These are phyloP conservation scores for Ceratocystis papillata DNA, from an alignment of 2,329 filamentous ascomycete genomes.

Conservation along the genomic window DNA sequence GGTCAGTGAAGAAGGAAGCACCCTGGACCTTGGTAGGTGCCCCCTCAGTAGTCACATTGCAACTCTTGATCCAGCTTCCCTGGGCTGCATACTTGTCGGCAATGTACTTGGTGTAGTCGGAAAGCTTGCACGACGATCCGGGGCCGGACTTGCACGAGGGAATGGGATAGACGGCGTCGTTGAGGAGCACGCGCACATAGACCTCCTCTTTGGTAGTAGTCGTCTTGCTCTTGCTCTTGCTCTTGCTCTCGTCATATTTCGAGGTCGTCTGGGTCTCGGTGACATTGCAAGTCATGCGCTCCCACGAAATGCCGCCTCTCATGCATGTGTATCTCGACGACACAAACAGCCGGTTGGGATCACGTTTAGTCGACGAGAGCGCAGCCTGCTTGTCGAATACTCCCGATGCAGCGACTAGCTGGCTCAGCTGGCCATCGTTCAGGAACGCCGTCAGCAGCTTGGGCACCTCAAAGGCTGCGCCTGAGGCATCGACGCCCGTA, in stretches of 20 bases:
- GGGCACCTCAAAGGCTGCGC: conserved; percentile 40
- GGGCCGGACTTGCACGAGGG: conserved; percentile 45
- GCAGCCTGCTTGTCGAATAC: conserved; percentile 47
- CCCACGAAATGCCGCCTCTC: conserved; percentile 55
- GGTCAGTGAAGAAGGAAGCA: conserved; percentile 41
- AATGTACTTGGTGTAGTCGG: conserved; percentile 38
- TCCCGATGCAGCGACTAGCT: conserved; percentile 49
- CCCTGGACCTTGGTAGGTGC: conserved; percentile 36
- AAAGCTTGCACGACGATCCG: conserved; percentile 42
- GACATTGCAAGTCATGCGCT: conserved; percentile 45
- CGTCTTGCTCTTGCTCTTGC: conserved; percentile 16
- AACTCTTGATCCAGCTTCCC: conserved; percentile 41
- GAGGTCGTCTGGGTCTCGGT: conserved; percentile 15
- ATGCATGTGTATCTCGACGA: conserved; percentile 49
- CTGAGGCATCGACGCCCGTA: conserved; percentile 38
- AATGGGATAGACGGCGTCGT: conserved; percentile 53
- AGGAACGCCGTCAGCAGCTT: conserved; percentile 51
- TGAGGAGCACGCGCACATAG: conserved; percentile 48
- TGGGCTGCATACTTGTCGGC: conserved; percentile 37
- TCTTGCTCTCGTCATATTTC: conserved; percentile 15
- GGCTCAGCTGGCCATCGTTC: conserved; percentile 55
- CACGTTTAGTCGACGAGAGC: conserved; percentile 39
- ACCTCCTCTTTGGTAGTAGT: conserved; percentile 30
- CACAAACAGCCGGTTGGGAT: conserved; percentile 42
- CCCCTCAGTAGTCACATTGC: conserved; percentile 36